Evolutionary conservation across 306 rosid genomes (phyloP).

Genomic region (Acacia confusa): DNA sequence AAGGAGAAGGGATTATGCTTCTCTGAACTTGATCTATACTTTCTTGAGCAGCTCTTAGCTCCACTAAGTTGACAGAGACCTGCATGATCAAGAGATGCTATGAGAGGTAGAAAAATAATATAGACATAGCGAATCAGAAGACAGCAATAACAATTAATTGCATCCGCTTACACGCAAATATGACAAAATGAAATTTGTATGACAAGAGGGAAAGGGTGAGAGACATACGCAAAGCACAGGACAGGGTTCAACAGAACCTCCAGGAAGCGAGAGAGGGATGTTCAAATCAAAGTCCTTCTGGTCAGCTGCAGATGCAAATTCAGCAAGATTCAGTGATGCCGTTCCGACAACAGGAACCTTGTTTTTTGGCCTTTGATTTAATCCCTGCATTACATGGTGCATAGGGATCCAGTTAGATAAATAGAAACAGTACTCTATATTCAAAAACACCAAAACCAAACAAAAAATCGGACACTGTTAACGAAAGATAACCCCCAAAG

Average conservation of each 20-base stretch:
- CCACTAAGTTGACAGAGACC: slow-evolving; percentile 86
- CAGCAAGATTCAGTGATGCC: slow-evolving; percentile 85
- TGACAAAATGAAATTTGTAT: background rate
- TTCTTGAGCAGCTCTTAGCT: slow-evolving; percentile 74
- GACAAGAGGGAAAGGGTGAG: background rate
- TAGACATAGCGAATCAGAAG: background rate
- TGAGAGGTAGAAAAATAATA: background rate
- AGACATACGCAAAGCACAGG: slow-evolving; percentile 71
- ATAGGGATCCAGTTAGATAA: slow-evolving; percentile 13
- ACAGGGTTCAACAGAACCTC: slow-evolving; percentile 48
- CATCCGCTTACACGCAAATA: background rate
- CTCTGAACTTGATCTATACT: slow-evolving; percentile 59
- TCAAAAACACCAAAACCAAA: background rate
- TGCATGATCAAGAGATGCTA: slow-evolving; percentile 30
- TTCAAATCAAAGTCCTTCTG: slow-evolving; percentile 70
- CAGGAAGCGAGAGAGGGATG: slow-evolving; percentile 62
- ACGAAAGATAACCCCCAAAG: background rate
- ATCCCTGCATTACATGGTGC: slow-evolving; percentile 52
- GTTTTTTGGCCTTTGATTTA: slow-evolving; percentile 70
- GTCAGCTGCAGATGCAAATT: slow-evolving; percentile 68
- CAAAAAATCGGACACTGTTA: background rate
- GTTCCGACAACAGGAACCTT: slow-evolving; percentile 75
- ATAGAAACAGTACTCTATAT: background rate
- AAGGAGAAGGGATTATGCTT: slow-evolving; percentile 59
- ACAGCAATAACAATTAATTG: background rate